A percentile compares a stretch with the other conserved stretches of the same genome.
These are phyloP conservation scores for Nitzschia sp. DNA, from an alignment of 108 stramenopile species.

Conservation along the genomic window DNA sequence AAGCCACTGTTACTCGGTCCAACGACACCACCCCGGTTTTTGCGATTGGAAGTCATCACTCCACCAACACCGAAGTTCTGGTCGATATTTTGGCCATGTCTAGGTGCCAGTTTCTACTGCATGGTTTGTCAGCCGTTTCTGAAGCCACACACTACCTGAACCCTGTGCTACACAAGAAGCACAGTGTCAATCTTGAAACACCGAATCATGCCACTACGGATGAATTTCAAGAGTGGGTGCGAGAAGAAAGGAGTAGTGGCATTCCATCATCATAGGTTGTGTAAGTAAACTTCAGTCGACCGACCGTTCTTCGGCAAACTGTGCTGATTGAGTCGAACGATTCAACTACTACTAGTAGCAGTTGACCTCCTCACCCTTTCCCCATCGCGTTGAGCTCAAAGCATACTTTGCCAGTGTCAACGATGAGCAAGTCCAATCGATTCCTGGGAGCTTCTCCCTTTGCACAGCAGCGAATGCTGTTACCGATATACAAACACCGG, in stretches of 20 bases:
- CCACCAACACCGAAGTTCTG: slow-evolving; percentile 44
- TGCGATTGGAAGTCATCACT: slow-evolving; percentile 34
- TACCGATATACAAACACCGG: slow-evolving; percentile 82
- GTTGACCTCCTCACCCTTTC: too few relatives aligned
- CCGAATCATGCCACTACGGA: slow-evolving; percentile 13
- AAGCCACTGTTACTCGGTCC: neutral
- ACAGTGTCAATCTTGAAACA: slow-evolving; percentile 43
- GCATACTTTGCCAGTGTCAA: neutral
- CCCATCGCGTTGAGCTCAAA: too few relatives aligned
- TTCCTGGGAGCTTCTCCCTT: slow-evolving; percentile 31
- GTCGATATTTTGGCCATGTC: slow-evolving; percentile 51
- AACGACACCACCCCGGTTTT: neutral
- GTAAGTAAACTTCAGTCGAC: too few relatives aligned
- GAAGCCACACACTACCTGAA: slow-evolving; percentile 53
- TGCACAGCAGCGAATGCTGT: slow-evolving; percentile 57
- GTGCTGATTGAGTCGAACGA: too few relatives aligned
- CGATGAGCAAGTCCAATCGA: slow-evolving; percentile 36
- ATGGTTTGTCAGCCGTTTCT: slow-evolving; percentile 40
- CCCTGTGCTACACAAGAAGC: slow-evolving; percentile 18
- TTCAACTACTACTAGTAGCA: too few relatives aligned
- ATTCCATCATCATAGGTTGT: neutral
- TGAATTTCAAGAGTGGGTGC: slow-evolving; percentile 7
- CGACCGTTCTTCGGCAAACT: too few relatives aligned
- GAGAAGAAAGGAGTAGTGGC: neutral
- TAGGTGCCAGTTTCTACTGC: slow-evolving; percentile 44